Evolutionary conservation across 192 early-diverging fungal genomes (phyloP).

Genomic region (Backusella morwellensis): DNA sequence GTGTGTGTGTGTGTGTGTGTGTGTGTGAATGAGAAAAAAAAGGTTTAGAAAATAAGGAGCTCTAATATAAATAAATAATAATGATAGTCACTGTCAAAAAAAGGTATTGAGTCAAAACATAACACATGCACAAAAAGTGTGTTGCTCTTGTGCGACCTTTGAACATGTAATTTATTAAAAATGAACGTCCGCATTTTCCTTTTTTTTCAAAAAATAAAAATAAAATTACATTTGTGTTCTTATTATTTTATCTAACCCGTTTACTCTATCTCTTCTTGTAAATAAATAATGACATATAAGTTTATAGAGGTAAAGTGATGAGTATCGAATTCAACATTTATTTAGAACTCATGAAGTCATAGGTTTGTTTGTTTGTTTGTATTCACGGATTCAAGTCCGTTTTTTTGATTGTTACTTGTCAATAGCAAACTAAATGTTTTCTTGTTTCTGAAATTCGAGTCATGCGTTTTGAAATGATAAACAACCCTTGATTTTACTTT

Average conservation of each 20-base stretch:
- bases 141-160: not conserved
- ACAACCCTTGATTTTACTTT: not conserved
- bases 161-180: constrained; percentile 1
- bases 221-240: not conserved
- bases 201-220: not conserved
- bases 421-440: not conserved
- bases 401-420: not conserved
- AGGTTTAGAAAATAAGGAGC: not conserved
- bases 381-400: not conserved
- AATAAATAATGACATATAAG: not conserved
- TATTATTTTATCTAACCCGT: not conserved
- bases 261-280: not conserved
- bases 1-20: not conserved
- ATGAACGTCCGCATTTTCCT: not conserved
- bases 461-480: not conserved
- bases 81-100: constrained; percentile 7
- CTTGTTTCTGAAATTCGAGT: not conserved
- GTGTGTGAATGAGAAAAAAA: not conserved
- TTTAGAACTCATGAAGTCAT: not conserved
- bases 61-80: constrained; percentile 4
- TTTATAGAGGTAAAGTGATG: not conserved
- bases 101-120: not conserved
- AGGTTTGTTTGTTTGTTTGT: not conserved
- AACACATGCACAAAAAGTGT: not conserved
- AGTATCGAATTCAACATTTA: not conserved